These are phyloP conservation scores for Strigomonas galati DNA, from an alignment of 208 protist genomes.

Conservation along the genomic window DNA sequence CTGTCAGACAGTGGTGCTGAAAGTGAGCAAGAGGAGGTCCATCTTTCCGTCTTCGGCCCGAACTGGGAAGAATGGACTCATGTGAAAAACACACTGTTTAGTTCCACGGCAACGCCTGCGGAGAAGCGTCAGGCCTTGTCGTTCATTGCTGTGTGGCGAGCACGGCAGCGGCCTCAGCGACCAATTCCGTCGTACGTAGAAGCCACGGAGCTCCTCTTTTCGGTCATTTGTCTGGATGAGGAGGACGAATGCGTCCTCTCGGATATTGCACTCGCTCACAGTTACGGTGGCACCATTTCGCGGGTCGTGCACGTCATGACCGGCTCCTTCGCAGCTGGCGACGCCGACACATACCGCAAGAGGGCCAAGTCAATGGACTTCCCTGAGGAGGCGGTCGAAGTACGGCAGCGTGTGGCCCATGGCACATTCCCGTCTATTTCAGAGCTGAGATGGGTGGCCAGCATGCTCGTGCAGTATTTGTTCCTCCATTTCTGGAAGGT, in stretches of 20 bases:
- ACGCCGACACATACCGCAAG: conserved; percentile 74
- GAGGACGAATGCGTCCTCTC: conserved; percentile 18
- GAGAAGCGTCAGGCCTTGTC: conserved; percentile 46
- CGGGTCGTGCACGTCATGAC: conserved; percentile 85
- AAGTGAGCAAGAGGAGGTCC: conserved; percentile 6
- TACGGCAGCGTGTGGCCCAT: conserved; percentile 84
- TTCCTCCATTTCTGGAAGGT: conserved; percentile 74
- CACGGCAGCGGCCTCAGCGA: conserved; percentile 49
- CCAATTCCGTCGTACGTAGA: conserved; percentile 68
- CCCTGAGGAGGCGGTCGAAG: conserved; percentile 84
- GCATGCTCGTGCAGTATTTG: conserved; percentile 72
- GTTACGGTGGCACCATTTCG: conserved; percentile 76
- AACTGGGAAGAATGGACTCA: conserved; percentile 64
- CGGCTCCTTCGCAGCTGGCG: conserved; percentile 61
- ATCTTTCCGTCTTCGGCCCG: conserved; percentile 45
- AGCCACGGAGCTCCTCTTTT: conserved; percentile 56
- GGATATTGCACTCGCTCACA: conserved; percentile 12
- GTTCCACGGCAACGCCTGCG: conserved; percentile 14
- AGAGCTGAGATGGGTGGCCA: conserved; percentile 78
- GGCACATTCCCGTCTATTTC: conserved; percentile 55
- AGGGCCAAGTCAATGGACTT: conserved; percentile 66
- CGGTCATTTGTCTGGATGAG: conserved; percentile 61
- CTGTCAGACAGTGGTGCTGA: neutral
- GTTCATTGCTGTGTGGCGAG: conserved; percentile 49
- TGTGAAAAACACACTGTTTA: conserved; percentile 66